Conservation (phyloP, 2,329 filamentous ascomycete species). For the Berkeleyomyces basicola region DNA sequence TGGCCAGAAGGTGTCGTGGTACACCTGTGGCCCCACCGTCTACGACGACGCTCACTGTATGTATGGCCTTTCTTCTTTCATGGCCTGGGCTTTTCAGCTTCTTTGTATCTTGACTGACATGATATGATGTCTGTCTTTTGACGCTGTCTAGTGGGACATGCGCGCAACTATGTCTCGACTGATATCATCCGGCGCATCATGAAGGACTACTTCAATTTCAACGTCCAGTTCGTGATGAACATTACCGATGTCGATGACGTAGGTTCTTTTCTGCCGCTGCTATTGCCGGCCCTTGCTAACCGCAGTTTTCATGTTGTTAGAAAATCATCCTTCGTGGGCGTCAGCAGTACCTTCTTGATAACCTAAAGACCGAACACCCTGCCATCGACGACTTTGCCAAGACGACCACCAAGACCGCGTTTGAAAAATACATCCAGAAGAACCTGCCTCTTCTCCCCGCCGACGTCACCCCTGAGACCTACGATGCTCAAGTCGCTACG, state of each 20-base stretch:
- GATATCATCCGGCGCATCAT: conserved; percentile 77
- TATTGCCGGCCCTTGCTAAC: neutral
- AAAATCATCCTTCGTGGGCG: conserved; percentile 47
- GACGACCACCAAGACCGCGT: conserved; percentile 24
- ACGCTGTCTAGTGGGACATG: conserved; percentile 43
- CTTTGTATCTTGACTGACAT: neutral
- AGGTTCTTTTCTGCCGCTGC: conserved; percentile 4
- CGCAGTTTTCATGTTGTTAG: neutral
- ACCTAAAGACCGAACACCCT: conserved; percentile 7
- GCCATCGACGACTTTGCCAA: conserved; percentile 10
- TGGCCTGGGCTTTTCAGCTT: neutral
- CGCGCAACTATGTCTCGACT: conserved; percentile 77
- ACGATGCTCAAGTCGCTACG: conserved; percentile 31
- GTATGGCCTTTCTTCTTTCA: neutral
- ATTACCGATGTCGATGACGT: conserved; percentile 69
- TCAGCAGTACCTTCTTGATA: conserved; percentile 62
- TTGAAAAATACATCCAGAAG: conserved; percentile 36
- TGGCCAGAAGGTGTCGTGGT: conserved; percentile 23
- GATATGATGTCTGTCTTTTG: neutral
- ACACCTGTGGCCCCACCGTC: conserved; percentile 75
- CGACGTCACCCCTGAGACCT: conserved; percentile 29
- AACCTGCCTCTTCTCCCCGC: conserved; percentile 36
- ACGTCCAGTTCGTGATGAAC: conserved; percentile 83
- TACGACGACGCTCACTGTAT: conserved; percentile 58
- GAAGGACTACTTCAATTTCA: conserved; percentile 65